phyloP scores from a whole-genome alignment of 176 grass and related monocot species.

The Dendrocalamus sinicus region DNA sequence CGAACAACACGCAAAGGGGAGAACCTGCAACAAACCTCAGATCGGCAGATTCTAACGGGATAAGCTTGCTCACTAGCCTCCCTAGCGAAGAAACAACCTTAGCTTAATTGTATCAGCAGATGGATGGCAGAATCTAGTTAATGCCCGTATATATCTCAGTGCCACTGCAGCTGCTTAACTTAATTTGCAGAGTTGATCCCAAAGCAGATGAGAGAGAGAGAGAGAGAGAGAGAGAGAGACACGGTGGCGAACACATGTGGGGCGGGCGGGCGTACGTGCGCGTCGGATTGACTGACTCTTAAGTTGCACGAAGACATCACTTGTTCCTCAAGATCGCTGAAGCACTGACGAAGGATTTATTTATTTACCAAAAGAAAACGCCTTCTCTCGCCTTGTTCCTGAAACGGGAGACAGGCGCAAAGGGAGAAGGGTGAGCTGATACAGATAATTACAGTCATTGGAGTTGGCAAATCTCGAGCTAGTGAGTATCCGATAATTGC shows the following conservation, averaged over 20 bases:
- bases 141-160: background rate
- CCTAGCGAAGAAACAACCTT: background rate
- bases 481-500: background rate
- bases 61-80: too few relatives aligned
- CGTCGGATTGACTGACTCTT: background rate
- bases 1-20: background rate
- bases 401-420: background rate
- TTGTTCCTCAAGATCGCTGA: conserved; percentile 27
- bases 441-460: background rate
- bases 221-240: background rate
- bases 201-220: background rate
- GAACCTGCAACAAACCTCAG: background rate
- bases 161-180: background rate
- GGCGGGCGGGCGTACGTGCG: background rate
- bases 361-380: background rate
- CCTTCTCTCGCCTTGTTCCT: background rate
- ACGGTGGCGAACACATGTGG: conserved; percentile 25
- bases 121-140: conserved; percentile 8
- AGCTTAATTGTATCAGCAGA: background rate
- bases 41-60: background rate
- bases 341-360: background rate
- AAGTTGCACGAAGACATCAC: background rate
- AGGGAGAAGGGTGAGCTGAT: background rate
- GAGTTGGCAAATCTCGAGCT: background rate
- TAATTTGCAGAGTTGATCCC: background rate